Evolutionary conservation across 2,329 filamentous ascomycete genomes (phyloP).

Genomic region (Fusarium sp.): DNA sequence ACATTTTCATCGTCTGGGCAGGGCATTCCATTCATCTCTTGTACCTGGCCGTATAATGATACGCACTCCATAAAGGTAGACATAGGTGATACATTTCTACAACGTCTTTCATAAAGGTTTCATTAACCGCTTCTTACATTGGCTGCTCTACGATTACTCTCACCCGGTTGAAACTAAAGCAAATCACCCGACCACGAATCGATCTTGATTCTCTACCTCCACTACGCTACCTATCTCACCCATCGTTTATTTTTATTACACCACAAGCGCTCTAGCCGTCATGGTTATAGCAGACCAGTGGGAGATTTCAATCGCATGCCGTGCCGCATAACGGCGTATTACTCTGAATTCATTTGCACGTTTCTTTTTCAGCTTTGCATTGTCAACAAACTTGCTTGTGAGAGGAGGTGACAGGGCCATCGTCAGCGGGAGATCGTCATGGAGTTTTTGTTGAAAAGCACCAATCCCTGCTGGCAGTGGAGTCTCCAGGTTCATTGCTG

Average conservation of each 20-base stretch:
- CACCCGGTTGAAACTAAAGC: not conserved
- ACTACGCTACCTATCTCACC: slow-evolving; percentile 6
- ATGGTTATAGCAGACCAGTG: not conserved
- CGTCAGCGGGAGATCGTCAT: slow-evolving; percentile 41
- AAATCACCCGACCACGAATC: slow-evolving; percentile 16
- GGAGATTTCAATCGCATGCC: not conserved
- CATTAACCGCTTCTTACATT: not conserved
- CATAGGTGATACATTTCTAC: not conserved
- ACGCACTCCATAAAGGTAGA: not conserved
- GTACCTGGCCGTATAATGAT: slow-evolving; percentile 16
- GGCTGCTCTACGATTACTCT: not conserved
- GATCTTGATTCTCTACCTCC: slow-evolving; percentile 24
- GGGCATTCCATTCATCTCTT: not conserved
- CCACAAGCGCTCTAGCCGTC: slow-evolving; percentile 9
- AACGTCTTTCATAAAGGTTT: not conserved
- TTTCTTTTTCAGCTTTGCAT: not conserved
- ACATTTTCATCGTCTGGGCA: not conserved
- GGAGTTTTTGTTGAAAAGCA: not conserved
- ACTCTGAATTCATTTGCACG: not conserved
- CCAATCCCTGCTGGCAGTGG: slow-evolving; percentile 18
- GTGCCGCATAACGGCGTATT: slow-evolving; percentile 4
- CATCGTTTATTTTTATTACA: not conserved
- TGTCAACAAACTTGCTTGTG: not conserved
- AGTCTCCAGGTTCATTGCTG: not conserved
- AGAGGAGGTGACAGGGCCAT: slow-evolving; percentile 14